Conservation (phyloP, 768 basidiomycete genomes). For the Podaxis sp. region DNA sequence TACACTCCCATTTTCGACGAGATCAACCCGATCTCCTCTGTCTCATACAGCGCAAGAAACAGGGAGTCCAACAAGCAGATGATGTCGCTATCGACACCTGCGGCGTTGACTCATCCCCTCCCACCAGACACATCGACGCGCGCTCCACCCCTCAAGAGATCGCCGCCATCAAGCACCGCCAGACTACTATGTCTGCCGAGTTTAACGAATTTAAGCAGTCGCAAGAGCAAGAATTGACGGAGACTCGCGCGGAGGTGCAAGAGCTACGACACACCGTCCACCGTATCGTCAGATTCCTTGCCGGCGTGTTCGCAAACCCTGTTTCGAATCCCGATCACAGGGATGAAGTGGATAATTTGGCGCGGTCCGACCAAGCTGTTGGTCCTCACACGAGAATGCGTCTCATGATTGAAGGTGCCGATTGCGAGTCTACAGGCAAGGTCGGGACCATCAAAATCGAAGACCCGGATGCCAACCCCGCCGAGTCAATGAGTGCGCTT, state of each 20-base stretch:
- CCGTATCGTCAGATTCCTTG: slow-evolving; percentile 90
- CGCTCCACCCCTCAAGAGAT: slow-evolving; percentile 82
- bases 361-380: slow-evolving; percentile 31
- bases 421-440: slow-evolving; percentile 31
- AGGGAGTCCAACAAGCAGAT: slow-evolving; percentile 34
- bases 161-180: slow-evolving; percentile 84
- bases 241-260: slow-evolving; percentile 74
- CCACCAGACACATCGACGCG: slow-evolving; percentile 60
- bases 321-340: slow-evolving; percentile 24
- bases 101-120: slow-evolving; percentile 16
- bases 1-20: slow-evolving; percentile 83
- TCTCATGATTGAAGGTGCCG: slow-evolving; percentile 64
- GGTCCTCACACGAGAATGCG: slow-evolving; percentile 47
- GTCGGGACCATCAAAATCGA: slow-evolving; percentile 23
- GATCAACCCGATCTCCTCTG: slow-evolving; percentile 86
- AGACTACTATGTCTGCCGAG: slow-evolving; percentile 84
- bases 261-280: slow-evolving; percentile 97
- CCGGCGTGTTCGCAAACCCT: slow-evolving; percentile 77
- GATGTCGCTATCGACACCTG: slow-evolving; percentile 29
- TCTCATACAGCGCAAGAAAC: slow-evolving; percentile 86
- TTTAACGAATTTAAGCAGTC: slow-evolving; percentile 83
- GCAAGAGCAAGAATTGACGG: slow-evolving; percentile 78
- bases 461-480: slow-evolving; percentile 8
- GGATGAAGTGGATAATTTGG: slow-evolving; percentile 23
- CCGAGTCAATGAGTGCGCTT: background rate